A percentile compares a stretch with the other conserved stretches of the same genome.
phyloP scores from a whole-genome alignment of 768 basidiomycete genomes.

The Hirschioporus abietinus region DNA sequence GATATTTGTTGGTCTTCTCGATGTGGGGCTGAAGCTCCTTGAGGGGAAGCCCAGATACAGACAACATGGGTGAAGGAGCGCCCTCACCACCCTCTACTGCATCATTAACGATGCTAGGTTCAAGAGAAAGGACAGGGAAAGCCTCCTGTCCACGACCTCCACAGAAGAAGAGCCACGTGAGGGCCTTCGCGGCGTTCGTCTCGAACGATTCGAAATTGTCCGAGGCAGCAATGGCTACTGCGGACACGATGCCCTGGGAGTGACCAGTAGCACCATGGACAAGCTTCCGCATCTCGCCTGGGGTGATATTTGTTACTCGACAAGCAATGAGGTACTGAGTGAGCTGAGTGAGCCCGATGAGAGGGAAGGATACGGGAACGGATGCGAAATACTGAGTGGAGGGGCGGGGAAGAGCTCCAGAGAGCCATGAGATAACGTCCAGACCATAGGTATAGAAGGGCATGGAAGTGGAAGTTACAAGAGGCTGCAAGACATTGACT shows the following conservation, averaged over 20 bases:
- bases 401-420: constrained; percentile 63
- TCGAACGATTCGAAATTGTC: constrained; percentile 68
- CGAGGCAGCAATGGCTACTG: constrained; percentile 83
- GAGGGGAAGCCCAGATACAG: constrained; percentile 74
- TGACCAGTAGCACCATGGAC: constrained; percentile 92
- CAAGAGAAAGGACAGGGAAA: constrained; percentile 88
- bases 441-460: constrained; percentile 78
- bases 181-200: constrained; percentile 72
- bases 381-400: constrained; percentile 84
- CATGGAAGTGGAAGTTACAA: constrained; percentile 51
- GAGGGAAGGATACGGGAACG: constrained; percentile 88
- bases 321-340: constrained; percentile 85
- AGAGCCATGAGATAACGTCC: constrained; percentile 80
- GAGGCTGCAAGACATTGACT: constrained; percentile 61
- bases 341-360: constrained; percentile 95
- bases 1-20: constrained; percentile 80
- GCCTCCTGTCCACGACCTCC: constrained; percentile 91
- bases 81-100: constrained; percentile 92
- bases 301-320: constrained; percentile 67
- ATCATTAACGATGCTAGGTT: constrained; percentile 83
- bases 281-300: constrained; percentile 70
- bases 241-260: constrained; percentile 94
- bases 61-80: constrained; percentile 88
- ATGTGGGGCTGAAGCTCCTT: constrained; percentile 79
- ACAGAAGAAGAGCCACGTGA: constrained; percentile 91